Base-by-base conservation (phyloP, 179 eudicot species). In the Corrigiola litoralis region DNA sequence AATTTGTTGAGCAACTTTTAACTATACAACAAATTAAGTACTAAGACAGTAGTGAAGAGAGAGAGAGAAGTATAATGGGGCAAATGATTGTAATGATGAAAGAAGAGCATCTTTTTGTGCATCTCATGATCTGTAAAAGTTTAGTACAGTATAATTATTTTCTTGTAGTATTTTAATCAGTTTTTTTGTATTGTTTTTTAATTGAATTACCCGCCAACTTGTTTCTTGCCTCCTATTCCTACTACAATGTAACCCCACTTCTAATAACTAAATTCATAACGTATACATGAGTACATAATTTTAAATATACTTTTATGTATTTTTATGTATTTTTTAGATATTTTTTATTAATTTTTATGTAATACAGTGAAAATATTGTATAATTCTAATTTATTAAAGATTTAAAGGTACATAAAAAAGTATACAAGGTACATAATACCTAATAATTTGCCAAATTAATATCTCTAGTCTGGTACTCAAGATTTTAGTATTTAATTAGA, bases 51-150 rank as follows among this genome's bases (percentile, higher is more conserved):
- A 21, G 27, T 51, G 49, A 54, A 14, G 46, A 25, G 62, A 21
- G 62, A n/a, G 58, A 55, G 58, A 53, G 18, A 62, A 64, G 56
- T 58, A 55, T 40, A 38, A 53, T 67, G 68, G 41, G 34, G 9
- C 64, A 62, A 49, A 61, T 59, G 56, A 51, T 40, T 28, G 24
- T 28, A 56, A 63, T 38, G 49, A 29, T 63, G 54, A 40, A 34
- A 62, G 37, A 34, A 42, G 56, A 53, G 78, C 72, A 75, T 75
- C 67, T 69, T 69, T 75, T 69, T 58, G 55, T n/a, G 60, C 49
- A 66, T 75, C 51, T 66, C n/a, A n/a, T n/a, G 74, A 69, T 75
- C 74, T 75, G 63, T 4, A 40, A 41, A 57, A 58, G 1, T 37
- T 60, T 7, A 28, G 8, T 38, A 49, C 27, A n/a, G n/a, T n/a